These are phyloP conservation scores for Prunella vulgaris DNA, from an alignment of 257 asterid genomes.

Conservation along the genomic window DNA sequence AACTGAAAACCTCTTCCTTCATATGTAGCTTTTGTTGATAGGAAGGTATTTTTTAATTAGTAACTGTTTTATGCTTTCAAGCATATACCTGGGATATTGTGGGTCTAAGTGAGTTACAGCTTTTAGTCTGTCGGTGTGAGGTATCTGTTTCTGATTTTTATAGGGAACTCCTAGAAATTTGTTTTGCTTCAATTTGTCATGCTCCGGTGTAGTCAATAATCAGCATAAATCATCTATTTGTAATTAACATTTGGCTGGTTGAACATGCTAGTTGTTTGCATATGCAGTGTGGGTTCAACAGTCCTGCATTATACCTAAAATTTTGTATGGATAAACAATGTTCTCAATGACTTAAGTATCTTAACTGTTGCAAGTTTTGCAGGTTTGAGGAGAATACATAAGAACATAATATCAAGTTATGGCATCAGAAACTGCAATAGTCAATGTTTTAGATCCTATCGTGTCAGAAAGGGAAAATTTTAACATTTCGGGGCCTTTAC, in stretches of 20 bases:
- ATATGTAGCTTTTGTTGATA: not conserved
- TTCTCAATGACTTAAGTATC: not conserved
- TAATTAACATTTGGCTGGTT: not conserved
- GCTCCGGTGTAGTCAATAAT: not conserved
- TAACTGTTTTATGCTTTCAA: not conserved
- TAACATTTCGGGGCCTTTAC: constrained; percentile 62
- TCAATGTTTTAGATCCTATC: constrained; percentile 42
- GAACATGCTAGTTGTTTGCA: not conserved
- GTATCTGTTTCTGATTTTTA: not conserved
- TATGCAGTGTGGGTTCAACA: not conserved
- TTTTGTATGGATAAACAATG: not conserved
- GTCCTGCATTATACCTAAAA: not conserved
- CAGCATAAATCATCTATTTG: not conserved
- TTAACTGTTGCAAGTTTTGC: constrained; percentile 14
- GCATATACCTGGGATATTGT: not conserved
- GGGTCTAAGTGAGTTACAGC: not conserved
- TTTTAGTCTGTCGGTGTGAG: not conserved
- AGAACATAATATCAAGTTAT: constrained; percentile 15
- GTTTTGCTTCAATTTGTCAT: not conserved
- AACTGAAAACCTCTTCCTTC: not conserved
- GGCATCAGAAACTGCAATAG: constrained; percentile 51
- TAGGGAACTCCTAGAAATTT: not conserved
- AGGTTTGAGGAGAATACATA: constrained; percentile 24
- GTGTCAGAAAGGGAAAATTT: constrained; percentile 69
- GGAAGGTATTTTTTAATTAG: not conserved